These are phyloP conservation scores for Candida railenensis DNA, from an alignment of 805 yeast genomes.

Conservation along the genomic window DNA sequence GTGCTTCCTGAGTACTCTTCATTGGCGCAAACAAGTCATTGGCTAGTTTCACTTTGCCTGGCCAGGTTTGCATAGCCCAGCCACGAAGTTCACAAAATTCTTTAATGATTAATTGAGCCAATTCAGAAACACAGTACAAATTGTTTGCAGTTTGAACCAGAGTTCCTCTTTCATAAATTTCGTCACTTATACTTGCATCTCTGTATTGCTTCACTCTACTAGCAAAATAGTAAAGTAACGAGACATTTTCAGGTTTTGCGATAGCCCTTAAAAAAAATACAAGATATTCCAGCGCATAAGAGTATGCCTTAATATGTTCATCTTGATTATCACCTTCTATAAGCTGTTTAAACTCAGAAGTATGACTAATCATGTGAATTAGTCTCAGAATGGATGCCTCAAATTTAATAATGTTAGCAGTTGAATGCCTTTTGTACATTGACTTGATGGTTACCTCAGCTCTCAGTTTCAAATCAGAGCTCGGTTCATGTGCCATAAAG, in stretches of 20 bases:
- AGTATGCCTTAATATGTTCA: slow-evolving; percentile 39
- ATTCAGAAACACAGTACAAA: slow-evolving; percentile 68
- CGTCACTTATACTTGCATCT: slow-evolving; percentile 48
- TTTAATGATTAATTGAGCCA: slow-evolving; percentile 65
- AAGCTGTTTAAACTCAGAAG: slow-evolving; percentile 57
- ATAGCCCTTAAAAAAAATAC: slow-evolving; percentile 58
- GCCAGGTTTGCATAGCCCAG: slow-evolving; percentile 80
- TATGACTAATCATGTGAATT: slow-evolving; percentile 71
- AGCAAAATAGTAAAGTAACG: slow-evolving; percentile 71
- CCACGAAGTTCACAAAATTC: slow-evolving; percentile 53
- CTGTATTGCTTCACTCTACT: slow-evolving; percentile 77
- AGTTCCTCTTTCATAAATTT: slow-evolving; percentile 20
- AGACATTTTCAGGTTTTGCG: slow-evolving; percentile 64
- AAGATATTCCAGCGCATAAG: slow-evolving; percentile 59
- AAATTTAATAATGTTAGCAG: slow-evolving; percentile 44
- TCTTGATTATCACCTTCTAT: slow-evolving; percentile 23
- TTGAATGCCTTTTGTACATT: slow-evolving; percentile 42
- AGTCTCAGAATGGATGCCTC: slow-evolving; percentile 70
- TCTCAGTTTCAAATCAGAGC: slow-evolving; percentile 44
- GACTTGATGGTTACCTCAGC: slow-evolving; percentile 73
- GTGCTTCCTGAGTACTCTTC: slow-evolving; percentile 56
- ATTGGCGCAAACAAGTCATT: slow-evolving; percentile 69
- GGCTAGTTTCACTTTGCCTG: slow-evolving; percentile 71
- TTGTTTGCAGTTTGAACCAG: slow-evolving; percentile 29
- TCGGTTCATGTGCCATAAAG: slow-evolving; percentile 78